A percentile compares a stretch with the other conserved stretches of the same genome.
Conservation (phyloP, 805 yeast genomes). For the Candida adriatica region DNA sequence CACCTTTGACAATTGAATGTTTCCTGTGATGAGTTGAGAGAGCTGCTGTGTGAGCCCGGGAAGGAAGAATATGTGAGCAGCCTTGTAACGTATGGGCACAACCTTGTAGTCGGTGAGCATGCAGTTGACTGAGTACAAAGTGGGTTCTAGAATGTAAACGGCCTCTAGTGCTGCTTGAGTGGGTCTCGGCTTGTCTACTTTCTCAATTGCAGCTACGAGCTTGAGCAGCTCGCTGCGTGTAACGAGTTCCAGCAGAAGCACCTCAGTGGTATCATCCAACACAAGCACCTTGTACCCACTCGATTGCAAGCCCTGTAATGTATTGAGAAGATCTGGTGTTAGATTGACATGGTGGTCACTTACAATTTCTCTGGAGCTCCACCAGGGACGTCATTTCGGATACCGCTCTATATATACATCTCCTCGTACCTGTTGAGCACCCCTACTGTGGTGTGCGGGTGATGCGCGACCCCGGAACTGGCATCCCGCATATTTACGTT, state of each 20-base stretch:
- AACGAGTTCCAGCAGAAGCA: conserved; percentile 40
- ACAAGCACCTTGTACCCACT: conserved; percentile 45
- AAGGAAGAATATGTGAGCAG: conserved; percentile 65
- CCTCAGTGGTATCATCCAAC: conserved; percentile 49
- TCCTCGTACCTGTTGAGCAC: not conserved
- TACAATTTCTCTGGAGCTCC: conserved; percentile 30
- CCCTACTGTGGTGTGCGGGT: not conserved
- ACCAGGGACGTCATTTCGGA: conserved; percentile 31
- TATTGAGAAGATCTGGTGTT: conserved; percentile 24
- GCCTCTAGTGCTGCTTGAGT: conserved; percentile 67
- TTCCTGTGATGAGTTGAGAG: conserved; percentile 23
- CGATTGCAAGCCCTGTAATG: conserved; percentile 32
- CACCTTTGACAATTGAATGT: conserved; percentile 24
- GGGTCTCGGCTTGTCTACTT: conserved; percentile 53
- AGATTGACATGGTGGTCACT: conserved; percentile 5
- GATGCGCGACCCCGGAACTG: too few relatives aligned
- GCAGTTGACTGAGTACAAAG: conserved; percentile 64
- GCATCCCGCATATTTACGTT: too few relatives aligned
- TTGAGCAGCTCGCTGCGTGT: conserved; percentile 41
- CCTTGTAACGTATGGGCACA: conserved; percentile 63
- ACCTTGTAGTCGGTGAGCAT: conserved; percentile 65
- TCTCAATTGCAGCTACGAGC: conserved; percentile 57
- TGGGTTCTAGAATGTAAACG: conserved; percentile 70
- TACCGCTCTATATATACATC: not conserved
- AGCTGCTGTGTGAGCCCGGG: conserved; percentile 43